phyloP scores from a whole-genome alignment of 2,329 filamentous ascomycete genomes.

The Scedosporium boydii region DNA sequence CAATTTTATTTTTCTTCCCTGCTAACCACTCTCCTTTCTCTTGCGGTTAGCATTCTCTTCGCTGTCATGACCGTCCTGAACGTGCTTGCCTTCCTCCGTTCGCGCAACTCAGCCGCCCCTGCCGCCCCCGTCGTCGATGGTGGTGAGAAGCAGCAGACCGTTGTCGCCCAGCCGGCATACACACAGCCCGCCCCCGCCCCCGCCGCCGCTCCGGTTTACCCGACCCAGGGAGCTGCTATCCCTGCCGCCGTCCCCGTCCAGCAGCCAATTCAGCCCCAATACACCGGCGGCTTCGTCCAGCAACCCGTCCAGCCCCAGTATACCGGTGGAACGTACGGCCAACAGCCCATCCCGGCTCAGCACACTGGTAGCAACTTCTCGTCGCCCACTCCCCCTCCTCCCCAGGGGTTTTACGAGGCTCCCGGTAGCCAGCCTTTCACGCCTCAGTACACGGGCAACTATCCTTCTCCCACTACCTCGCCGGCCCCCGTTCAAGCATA shows the following conservation, averaged over 20 bases:
- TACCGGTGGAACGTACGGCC: background rate
- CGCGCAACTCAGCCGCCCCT: slow-evolving; percentile 24
- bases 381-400: background rate
- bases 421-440: background rate
- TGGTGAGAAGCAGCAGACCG: slow-evolving; percentile 19
- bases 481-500: background rate
- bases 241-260: background rate
- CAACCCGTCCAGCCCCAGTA: background rate
- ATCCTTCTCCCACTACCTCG: background rate
- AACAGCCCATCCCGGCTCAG: background rate
- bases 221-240: slow-evolving; percentile 14
- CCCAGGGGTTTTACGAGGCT: background rate
- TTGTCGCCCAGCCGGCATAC: background rate
- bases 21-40: too few species aligned
- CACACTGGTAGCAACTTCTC: background rate
- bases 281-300: background rate
- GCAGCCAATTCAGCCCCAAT: background rate
- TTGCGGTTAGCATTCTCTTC: slow-evolving; percentile 26
- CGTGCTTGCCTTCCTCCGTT: slow-evolving; percentile 22
- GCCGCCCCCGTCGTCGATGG: slow-evolving; percentile 16
- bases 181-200: slow-evolving; percentile 14
- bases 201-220: background rate
- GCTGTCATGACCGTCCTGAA: slow-evolving; percentile 26
- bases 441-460: background rate
- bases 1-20: background rate